A percentile compares a stretch with the other conserved stretches of the same genome.
phyloP scores from a whole-genome alignment of 2,329 filamentous ascomycete genomes.

The Chaetomiaceae sp. region DNA sequence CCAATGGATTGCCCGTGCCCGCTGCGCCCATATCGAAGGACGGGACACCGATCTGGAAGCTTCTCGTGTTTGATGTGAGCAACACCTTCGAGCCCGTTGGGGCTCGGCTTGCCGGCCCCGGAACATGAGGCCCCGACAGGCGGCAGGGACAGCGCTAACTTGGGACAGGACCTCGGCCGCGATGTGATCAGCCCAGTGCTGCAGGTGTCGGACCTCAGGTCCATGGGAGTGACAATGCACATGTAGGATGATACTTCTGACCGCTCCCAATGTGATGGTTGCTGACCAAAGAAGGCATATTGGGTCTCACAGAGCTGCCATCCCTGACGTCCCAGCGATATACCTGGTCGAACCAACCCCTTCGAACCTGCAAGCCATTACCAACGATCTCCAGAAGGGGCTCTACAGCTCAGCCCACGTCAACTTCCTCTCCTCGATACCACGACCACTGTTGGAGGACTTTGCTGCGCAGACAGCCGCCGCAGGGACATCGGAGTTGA shows the following conservation, averaged over 20 bases:
- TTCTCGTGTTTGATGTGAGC: slow-evolving; percentile 79
- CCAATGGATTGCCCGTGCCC: slow-evolving; percentile 62
- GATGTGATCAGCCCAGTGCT: slow-evolving; percentile 97
- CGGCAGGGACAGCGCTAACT: slow-evolving; percentile 7
- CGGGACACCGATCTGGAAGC: slow-evolving; percentile 80
- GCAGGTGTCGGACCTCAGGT: slow-evolving; percentile 84
- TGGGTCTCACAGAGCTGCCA: slow-evolving; percentile 74
- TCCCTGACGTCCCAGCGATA: slow-evolving; percentile 92
- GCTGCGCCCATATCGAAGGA: slow-evolving; percentile 69
- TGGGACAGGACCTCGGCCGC: slow-evolving; percentile 57
- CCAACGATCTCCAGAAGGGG: slow-evolving; percentile 76
- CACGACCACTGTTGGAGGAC: slow-evolving; percentile 85
- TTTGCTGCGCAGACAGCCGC: slow-evolving; percentile 85
- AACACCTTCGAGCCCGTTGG: background rate
- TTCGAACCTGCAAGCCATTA: slow-evolving; percentile 77
- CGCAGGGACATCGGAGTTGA: slow-evolving; percentile 79
- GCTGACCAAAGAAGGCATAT: slow-evolving; percentile 58
- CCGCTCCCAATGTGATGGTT: background rate
- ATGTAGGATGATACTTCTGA: slow-evolving; percentile 52
- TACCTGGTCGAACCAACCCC: slow-evolving; percentile 90
- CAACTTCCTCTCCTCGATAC: slow-evolving; percentile 94
- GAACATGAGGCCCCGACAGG: background rate
- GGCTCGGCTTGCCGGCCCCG: background rate
- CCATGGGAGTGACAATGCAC: slow-evolving; percentile 95
- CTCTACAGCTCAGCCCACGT: slow-evolving; percentile 93